These are phyloP conservation scores for Pleurotus eryngii DNA, from an alignment of 768 basidiomycete species.

Conservation along the genomic window DNA sequence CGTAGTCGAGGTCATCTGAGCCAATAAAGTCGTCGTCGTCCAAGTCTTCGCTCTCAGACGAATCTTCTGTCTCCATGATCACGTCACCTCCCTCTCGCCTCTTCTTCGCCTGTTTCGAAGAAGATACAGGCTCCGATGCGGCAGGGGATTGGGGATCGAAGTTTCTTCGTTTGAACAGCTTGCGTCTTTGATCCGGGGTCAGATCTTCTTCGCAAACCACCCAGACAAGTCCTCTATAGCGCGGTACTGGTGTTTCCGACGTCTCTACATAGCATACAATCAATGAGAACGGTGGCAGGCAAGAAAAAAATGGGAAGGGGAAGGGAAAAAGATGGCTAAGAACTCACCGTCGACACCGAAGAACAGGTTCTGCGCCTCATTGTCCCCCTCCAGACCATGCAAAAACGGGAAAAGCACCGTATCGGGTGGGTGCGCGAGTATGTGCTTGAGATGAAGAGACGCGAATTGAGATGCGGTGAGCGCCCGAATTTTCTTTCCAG, in stretches of 20 bases:
- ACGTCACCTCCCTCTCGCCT: neutral
- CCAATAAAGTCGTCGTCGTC: constrained; percentile 16
- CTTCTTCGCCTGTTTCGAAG: constrained; percentile 25
- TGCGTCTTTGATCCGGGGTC: constrained; percentile 25
- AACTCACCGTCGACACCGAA: constrained; percentile 44
- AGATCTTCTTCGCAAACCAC: constrained; percentile 76
- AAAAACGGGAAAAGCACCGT: constrained; percentile 83
- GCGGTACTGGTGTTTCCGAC: constrained; percentile 24
- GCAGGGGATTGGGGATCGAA: constrained; percentile 14
- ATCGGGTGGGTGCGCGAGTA: constrained; percentile 74
- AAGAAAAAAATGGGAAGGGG: constrained; percentile 3
- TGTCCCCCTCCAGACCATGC: constrained; percentile 82
- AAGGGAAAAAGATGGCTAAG: constrained; percentile 7
- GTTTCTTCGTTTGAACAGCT: constrained; percentile 17
- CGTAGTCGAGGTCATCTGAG: constrained; percentile 3
- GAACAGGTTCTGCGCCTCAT: constrained; percentile 77
- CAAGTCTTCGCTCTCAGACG: constrained; percentile 26
- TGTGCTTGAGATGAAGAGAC: constrained; percentile 57
- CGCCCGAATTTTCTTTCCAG: constrained; percentile 22
- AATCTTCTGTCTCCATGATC: constrained; percentile 9
- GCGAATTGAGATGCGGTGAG: constrained; percentile 49
- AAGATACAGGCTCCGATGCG: constrained; percentile 12
- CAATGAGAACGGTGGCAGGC: constrained; percentile 12
- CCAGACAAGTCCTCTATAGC: constrained; percentile 78
- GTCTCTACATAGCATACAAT: constrained; percentile 2